These are phyloP conservation scores for Saturnispora sanitii DNA, from an alignment of 805 yeast genomes.

Conservation along the genomic window DNA sequence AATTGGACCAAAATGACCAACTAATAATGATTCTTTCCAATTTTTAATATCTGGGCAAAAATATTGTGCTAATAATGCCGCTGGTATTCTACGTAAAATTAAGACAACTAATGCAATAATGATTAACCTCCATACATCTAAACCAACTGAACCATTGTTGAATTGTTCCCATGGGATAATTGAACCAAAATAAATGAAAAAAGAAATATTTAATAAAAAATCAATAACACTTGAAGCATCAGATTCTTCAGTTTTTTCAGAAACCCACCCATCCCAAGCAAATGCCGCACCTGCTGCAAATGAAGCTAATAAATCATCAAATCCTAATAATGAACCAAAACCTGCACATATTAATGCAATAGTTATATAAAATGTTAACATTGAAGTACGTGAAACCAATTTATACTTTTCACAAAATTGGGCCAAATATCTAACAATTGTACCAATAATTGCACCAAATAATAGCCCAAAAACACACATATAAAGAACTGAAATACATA, in stretches of 20 bases:
- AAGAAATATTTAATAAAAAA: conserved; percentile 49
- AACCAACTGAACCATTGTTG: conserved; percentile 35
- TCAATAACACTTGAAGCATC: conserved; percentile 55
- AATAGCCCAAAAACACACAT: conserved; percentile 48
- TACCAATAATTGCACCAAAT: conserved; percentile 46
- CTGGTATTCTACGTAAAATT: conserved; percentile 43
- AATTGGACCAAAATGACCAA: conserved; percentile 69
- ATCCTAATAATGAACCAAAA: conserved; percentile 52
- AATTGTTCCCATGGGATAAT: conserved; percentile 58
- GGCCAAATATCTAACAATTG: conserved; percentile 35
- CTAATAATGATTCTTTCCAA: conserved; percentile 56
- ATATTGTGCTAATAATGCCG: conserved; percentile 44
- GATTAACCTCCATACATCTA: conserved; percentile 41
- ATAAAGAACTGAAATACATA: conserved; percentile 46
- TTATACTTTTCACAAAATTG: conserved; percentile 38
- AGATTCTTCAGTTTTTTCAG: conserved; percentile 44
- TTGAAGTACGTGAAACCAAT: conserved; percentile 50
- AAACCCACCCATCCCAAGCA: conserved; percentile 61
- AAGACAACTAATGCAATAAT: conserved; percentile 41
- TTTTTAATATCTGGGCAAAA: conserved; percentile 48
- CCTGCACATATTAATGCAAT: conserved; percentile 47
- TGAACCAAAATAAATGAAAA: conserved; percentile 59
- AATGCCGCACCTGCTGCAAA: conserved; percentile 63
- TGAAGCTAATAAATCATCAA: conserved; percentile 62
- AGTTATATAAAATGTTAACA: conserved; percentile 40